A percentile compares a stretch with the other conserved stretches of the same genome.
Evolutionary conservation across 2,329 filamentous ascomycete genomes (phyloP).

Genomic region (Daldinia eschscholtzii): DNA sequence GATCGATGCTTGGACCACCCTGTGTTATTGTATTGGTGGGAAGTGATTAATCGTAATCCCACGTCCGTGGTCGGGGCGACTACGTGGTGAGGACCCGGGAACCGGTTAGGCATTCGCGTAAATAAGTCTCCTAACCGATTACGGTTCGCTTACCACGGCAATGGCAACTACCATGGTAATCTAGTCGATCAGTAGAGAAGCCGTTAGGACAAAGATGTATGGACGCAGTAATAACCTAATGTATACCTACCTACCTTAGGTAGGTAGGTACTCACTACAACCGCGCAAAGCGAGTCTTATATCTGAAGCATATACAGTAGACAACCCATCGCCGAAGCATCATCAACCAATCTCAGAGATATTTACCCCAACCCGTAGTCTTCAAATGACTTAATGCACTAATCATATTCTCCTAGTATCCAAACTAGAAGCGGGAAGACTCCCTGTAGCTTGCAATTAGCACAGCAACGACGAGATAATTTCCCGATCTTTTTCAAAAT

Average conservation of each 20-base stretch:
- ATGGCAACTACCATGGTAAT: constrained; percentile 8
- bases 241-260: neutral
- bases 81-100: constrained; percentile 9
- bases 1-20: constrained; percentile 15
- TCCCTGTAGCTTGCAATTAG: constrained; percentile 5
- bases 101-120: constrained; percentile 21
- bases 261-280: neutral
- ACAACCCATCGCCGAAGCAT: neutral
- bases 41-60: constrained; percentile 34
- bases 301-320: neutral
- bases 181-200: constrained; percentile 17
- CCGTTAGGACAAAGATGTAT: constrained; percentile 1
- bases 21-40: constrained; percentile 16
- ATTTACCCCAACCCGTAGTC: too few relatives aligned
- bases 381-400: neutral
- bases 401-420: neutral
- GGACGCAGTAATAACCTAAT: neutral
- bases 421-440: constrained; percentile 12
- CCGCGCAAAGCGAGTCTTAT: constrained; percentile 13
- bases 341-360: neutral
- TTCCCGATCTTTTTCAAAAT: constrained; percentile 14
- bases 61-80: constrained; percentile 14
- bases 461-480: constrained; percentile 10
- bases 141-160: constrained; percentile 13
- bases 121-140: constrained; percentile 10